Evolutionary conservation across 345 rosid genomes (phyloP).

Genomic region (Carallia pectinifolia): DNA sequence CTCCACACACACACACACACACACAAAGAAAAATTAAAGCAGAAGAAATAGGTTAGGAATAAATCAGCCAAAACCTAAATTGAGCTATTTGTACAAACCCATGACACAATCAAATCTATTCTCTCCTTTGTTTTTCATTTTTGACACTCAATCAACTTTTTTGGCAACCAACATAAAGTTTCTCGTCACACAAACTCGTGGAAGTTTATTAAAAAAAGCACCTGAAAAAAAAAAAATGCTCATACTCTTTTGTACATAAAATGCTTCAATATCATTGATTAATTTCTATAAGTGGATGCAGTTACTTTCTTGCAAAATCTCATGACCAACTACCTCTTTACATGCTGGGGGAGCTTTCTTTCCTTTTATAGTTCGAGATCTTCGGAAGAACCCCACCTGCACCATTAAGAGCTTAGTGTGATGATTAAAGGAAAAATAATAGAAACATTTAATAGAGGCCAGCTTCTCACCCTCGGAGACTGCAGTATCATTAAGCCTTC

Average conservation of each 20-base stretch:
- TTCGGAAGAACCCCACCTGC: constrained; percentile 83
- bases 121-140: neutral
- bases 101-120: neutral
- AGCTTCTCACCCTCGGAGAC: constrained; percentile 70
- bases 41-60: too few species aligned
- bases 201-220: too few species aligned
- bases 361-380: constrained; percentile 79
- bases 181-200: neutral
- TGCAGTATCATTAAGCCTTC: constrained; percentile 69
- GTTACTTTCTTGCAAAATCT: neutral
- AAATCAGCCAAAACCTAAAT: neutral
- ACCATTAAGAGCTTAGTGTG: constrained; percentile 22
- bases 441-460: constrained; percentile 1
- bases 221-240: too few species aligned
- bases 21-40: too few species aligned
- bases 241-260: too few species aligned
- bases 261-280: neutral
- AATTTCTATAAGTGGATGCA: neutral
- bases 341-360: constrained; percentile 82
- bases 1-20: neutral
- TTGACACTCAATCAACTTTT: too few species aligned
- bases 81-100: neutral
- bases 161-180: neutral
- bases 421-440: constrained; percentile 6
- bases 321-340: constrained; percentile 59